Base-by-base conservation (phyloP, 129 eudicot genomes). In the Glebionis coronaria region DNA sequence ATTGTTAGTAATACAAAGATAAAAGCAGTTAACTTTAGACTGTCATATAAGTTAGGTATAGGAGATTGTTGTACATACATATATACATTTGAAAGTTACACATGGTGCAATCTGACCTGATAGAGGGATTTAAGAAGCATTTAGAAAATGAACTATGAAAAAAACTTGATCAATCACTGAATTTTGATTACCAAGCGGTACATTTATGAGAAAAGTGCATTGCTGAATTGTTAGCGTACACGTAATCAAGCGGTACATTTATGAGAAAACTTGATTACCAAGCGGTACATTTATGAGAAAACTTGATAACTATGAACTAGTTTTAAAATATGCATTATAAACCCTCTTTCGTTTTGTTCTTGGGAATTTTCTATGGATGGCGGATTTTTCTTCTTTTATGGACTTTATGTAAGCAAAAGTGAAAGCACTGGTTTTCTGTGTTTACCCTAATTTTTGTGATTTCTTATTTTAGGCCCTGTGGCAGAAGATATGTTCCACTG, bases 401-500 rank as follows among this genome's bases (percentile, higher is more conserved):
- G 40, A 67, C 52, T 67, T 29, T 68, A 53, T 53, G 38, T 38
- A 71, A 61, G 4, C 15, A 5, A 29, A 29, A 29, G 6, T 61
- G 51, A 3, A 28, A 46, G 14, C 11, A 5, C 16, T 1, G n/a
- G 21, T 66, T 67, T 18, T 40, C 16, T 67, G 51, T 45, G 35
- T 67, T 57, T 73, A 28, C 1, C 51, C 12, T 42, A 18, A 23
- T 53, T 55, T n/a, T 44, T 59, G 52, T 56, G 20, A 44, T 7
- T 10, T 56, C 10, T 64, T 20, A 28, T 59, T 68, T 56, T 57
- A 87, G 95, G 95, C 76, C 95, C 90, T 28, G 95, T 87, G 67
- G 95, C 90, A 25, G 95, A 87, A 73, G 90, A 87, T 79, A 87
- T 85, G 94, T 86, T 86, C 58, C 93, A 86, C 61, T 85, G 91